phyloP scores from a whole-genome alignment of 1,284 basidiomycete species.

The Fomitopsis palustris region DNA sequence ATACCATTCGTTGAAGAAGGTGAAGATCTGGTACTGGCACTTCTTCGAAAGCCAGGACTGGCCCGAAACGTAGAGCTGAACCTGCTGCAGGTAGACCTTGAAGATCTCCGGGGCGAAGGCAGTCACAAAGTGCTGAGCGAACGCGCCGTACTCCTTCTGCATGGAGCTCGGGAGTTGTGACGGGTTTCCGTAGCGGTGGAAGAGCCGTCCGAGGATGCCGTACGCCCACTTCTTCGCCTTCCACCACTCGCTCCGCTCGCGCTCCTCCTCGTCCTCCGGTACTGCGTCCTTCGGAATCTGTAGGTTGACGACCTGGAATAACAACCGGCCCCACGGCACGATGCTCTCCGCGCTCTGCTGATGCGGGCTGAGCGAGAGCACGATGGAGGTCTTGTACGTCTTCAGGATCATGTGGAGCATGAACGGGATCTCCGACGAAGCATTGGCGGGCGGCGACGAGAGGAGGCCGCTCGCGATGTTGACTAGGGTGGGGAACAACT shows the following conservation, averaged over 20 bases:
- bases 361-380: slow-evolving; percentile 65
- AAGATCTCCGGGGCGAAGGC: slow-evolving; percentile 84
- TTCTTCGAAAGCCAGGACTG: slow-evolving; percentile 79
- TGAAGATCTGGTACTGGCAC: slow-evolving; percentile 76
- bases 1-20: slow-evolving; percentile 84
- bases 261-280: slow-evolving; percentile 68
- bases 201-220: slow-evolving; percentile 67
- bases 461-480: slow-evolving; percentile 65
- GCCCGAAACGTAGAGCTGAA: slow-evolving; percentile 67
- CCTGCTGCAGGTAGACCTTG: slow-evolving; percentile 73
- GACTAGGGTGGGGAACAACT: slow-evolving; percentile 72
- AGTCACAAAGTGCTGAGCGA: slow-evolving; percentile 75
- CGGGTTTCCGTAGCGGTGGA: slow-evolving; percentile 82
- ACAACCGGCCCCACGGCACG: slow-evolving; percentile 81
- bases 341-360: slow-evolving; percentile 73
- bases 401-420: slow-evolving; percentile 83
- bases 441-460: slow-evolving; percentile 49
- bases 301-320: slow-evolving; percentile 74
- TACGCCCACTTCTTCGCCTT: slow-evolving; percentile 90
- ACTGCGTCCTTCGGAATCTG: slow-evolving; percentile 62
- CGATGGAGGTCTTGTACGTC: slow-evolving; percentile 77
- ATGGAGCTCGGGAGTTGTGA: slow-evolving; percentile 75
- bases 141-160: slow-evolving; percentile 64
- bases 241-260: slow-evolving; percentile 82
- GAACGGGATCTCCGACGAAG: slow-evolving; percentile 65